Conservation (phyloP, 345 rosid species). For the Citrus reticulata region DNA sequence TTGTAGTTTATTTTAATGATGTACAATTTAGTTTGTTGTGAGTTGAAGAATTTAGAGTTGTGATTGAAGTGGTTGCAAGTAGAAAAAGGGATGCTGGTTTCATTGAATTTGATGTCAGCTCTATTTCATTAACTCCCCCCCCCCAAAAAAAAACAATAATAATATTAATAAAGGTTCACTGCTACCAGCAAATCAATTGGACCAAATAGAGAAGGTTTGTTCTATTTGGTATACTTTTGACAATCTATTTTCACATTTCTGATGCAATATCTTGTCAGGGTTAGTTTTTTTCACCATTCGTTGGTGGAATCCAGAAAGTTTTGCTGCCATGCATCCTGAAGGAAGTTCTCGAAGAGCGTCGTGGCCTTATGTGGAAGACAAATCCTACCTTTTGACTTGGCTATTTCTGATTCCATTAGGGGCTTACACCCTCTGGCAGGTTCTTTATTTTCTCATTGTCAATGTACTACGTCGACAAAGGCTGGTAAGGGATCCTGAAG, state of each 20-base stretch:
- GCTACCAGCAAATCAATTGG: not conserved
- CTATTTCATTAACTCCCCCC: not conserved
- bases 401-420: slow-evolving; percentile 80
- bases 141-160: not conserved
- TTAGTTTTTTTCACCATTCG: slow-evolving; percentile 91
- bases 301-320: slow-evolving; percentile 96
- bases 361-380: slow-evolving; percentile 92
- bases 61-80: not conserved
- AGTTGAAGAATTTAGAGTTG: not conserved
- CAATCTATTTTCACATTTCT: not conserved
- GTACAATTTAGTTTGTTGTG: not conserved
- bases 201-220: not conserved
- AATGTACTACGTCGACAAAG: slow-evolving; percentile 89
- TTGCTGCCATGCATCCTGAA: slow-evolving; percentile 86
- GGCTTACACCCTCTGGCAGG: slow-evolving; percentile 90
- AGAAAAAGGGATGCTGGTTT: not conserved
- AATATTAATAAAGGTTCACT: not conserved
- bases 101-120: not conserved
- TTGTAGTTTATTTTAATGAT: not conserved
- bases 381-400: slow-evolving; percentile 74
- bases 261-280: slow-evolving; percentile 43
- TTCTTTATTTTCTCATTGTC: slow-evolving; percentile 83
- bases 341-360: slow-evolving; percentile 62
- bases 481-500: slow-evolving; percentile 93
- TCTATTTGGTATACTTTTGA: not conserved